Evolutionary conservation across 306 rosid genomes (phyloP).

Genomic region (Potentilla sterilis): DNA sequence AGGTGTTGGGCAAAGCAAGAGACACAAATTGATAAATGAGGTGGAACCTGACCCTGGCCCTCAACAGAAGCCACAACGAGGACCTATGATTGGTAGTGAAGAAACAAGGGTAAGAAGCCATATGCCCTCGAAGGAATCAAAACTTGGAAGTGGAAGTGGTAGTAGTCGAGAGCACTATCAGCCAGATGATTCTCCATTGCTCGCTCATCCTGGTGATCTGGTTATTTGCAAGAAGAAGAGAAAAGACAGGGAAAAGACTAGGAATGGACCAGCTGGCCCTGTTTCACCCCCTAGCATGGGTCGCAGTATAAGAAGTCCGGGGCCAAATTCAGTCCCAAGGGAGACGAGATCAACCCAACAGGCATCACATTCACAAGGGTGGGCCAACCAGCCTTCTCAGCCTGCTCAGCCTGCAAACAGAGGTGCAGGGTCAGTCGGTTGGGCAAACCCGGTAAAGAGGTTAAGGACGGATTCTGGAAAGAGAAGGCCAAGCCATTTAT

Average conservation of each 20-base stretch:
- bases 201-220: slow-evolving; percentile 84
- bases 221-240: slow-evolving; percentile 97
- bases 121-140: slow-evolving; percentile 57
- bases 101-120: slow-evolving; percentile 59
- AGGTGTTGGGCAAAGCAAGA: slow-evolving; percentile 56
- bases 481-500: slow-evolving; percentile 89
- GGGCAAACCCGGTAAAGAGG: slow-evolving; percentile 93
- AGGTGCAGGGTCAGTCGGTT: slow-evolving; percentile 57
- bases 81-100: slow-evolving; percentile 40
- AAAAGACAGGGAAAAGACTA: slow-evolving; percentile 73
- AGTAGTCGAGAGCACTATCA: slow-evolving; percentile 63
- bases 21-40: slow-evolving; percentile 58
- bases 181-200: slow-evolving; percentile 58
- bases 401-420: slow-evolving; percentile 39
- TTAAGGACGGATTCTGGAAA: slow-evolving; percentile 84
- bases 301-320: slow-evolving; percentile 60
- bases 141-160: slow-evolving; percentile 54
- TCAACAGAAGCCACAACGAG: slow-evolving; percentile 54
- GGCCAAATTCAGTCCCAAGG: slow-evolving; percentile 50
- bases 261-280: slow-evolving; percentile 63
- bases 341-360: slow-evolving; percentile 59
- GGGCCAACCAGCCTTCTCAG: slow-evolving; percentile 56
- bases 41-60: slow-evolving; percentile 51
- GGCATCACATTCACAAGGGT: slow-evolving; percentile 50
- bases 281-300: slow-evolving; percentile 66